Evolutionary conservation across 2,329 filamentous ascomycete genomes (phyloP), one percentile per base, ranked within the genome.

Genomic region (Beauveria medogensis): DNA sequence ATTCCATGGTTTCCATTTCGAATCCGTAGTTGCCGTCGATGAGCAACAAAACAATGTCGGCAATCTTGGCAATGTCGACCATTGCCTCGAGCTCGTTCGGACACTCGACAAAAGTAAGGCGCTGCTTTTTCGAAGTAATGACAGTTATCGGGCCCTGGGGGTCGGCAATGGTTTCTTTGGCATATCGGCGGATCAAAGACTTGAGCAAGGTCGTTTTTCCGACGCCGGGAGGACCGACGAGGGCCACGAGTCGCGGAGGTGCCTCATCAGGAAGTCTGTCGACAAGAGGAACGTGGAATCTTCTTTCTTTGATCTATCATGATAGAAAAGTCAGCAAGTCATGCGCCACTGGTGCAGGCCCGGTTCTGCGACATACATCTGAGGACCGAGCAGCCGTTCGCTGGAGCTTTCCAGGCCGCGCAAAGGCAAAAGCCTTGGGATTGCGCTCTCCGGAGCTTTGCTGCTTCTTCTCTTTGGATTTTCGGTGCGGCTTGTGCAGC

Each of bases 1-100:
- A 99, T 75, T 99, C 94, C 94, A 99, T 99, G 0, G 94, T 99
- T 81, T 99, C 94, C 94, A 99, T 99, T 77, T 99, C 94, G 71
- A 99, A 99, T 16, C 94, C 95, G 70, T 90, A 99, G 76, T 97
- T 97, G 60, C 94, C 95, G 71, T 99, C 94, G 68, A 99, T 99
- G 90, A 99, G 94, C 61, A 99, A 82, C 55, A 99, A 81, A 6
- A 97, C 91, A 69, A 99, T 97, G 73, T 99, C 94, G 20, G 95
- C 94, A 48, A 99, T 90, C 76, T 99, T 99, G 63, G 94, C 91
- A 61, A 97, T 83, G 74, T 99, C 94, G 65, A 99, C 92, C 91
- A 97, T 97, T 66, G 90, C 89, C 64, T 95, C 92, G 59, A 99
- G 84, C 68, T 94, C 92, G 71, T 97, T 93, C n/a, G 95, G 92